A percentile compares a stretch with the other conserved stretches of the same genome.
These are phyloP conservation scores for Phytophthora cryptogea DNA, from an alignment of 352 stramenopile genomes.

Conservation along the genomic window DNA sequence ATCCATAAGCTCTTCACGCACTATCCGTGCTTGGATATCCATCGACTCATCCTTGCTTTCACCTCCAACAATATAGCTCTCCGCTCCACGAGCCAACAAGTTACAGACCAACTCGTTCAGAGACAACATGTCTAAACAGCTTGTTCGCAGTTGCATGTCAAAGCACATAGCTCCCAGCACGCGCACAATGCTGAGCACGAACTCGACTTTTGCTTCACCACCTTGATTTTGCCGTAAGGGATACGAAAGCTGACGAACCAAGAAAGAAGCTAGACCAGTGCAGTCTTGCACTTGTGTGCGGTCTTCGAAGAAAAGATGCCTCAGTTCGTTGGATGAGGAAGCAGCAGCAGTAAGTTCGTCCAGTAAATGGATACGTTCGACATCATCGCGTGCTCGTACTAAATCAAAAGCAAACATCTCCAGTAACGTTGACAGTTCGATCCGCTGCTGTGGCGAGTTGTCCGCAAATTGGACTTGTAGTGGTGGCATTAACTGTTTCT, in stretches of 20 bases:
- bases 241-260: slow-evolving; percentile 37
- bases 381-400: slow-evolving; percentile 10
- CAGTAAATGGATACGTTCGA: slow-evolving; percentile 37
- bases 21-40: slow-evolving; percentile 1
- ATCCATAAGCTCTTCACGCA: slow-evolving; percentile 52
- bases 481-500: slow-evolving; percentile 33
- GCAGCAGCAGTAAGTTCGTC: slow-evolving; percentile 51
- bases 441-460: slow-evolving; percentile 18
- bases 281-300: slow-evolving; percentile 33
- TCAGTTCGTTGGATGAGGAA: slow-evolving; percentile 35
- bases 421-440: slow-evolving; percentile 39
- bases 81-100: slow-evolving; percentile 21
- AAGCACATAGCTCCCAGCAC: slow-evolving; percentile 32
- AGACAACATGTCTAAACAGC: slow-evolving; percentile 17
- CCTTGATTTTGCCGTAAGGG: slow-evolving; percentile 6
- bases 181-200: slow-evolving; percentile 22
- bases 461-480: not conserved
- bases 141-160: slow-evolving; percentile 27
- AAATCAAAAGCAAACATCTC: slow-evolving; percentile 44
- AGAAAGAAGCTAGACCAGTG: slow-evolving; percentile 34
- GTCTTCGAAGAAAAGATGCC: slow-evolving; percentile 60
- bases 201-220: slow-evolving; percentile 12
- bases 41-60: slow-evolving; percentile 1
- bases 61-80: slow-evolving; percentile 15
- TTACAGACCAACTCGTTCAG: slow-evolving; percentile 22